Base-by-base conservation (phyloP, 2,329 filamentous ascomycete genomes). In the Colletotrichum liaoningense region DNA sequence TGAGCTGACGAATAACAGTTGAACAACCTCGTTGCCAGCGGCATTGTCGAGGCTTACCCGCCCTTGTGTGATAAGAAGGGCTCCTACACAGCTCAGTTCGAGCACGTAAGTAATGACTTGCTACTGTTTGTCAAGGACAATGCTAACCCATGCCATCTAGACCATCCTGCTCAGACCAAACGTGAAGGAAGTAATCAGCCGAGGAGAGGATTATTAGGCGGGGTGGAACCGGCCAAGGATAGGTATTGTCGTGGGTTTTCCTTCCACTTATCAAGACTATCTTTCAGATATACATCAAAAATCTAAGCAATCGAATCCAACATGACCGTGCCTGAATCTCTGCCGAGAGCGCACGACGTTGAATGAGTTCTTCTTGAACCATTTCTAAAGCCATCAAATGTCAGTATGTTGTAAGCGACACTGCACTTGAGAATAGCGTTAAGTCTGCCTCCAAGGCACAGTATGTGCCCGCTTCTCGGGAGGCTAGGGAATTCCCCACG, bases 31-130 rank as follows among this genome's bases (percentile, higher is more conserved):
- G 95, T 98, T 59, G 88, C 91, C 55, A 91, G 88, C 71, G 95
- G 95, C 72, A 93, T 98, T 77, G 94, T 98, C 56, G 94, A 98
- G 84, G 91, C 94, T 56, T 98, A 98, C 81, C 95, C 95, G 52
- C 95, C 95, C 35, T 87, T 98, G 78, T 92, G 93, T 77, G 95
- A 98, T 85, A 92, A 95, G 84, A 97, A 97, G 89, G 96, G 96
- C 72, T 97, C 94, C 30, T 98, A 97, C 83, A 97, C 95, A 30
- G 96, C 95, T 76, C 95, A 98, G 82, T 97, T 92, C 81, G 95
- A 98, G 87, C 95, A 98, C 86, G 95, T 97, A 85, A 89, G 93
- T 90, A 70, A 49, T 3, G 24, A 8, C 33, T 62, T 24, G 59
- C 24, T 14, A 26, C 6, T 2, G 7, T 9, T 9, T 22, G 4